Base-by-base conservation (phyloP, 2,329 filamentous ascomycete genomes). In the Kalmusia sp. region DNA sequence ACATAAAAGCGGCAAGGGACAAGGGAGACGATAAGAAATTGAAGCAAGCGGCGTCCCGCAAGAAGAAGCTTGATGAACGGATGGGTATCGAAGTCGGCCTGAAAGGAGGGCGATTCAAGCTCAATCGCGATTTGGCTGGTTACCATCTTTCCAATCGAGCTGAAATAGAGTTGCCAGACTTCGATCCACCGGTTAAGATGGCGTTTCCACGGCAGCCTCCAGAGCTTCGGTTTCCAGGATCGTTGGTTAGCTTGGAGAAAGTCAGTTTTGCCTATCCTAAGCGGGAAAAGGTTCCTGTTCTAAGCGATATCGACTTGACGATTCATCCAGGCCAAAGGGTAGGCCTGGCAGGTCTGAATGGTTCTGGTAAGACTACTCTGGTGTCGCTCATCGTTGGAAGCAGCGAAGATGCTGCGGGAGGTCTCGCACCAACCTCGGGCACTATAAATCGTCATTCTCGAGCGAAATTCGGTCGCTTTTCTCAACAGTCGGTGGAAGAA, bases 21-120 rank as follows among this genome's bases (percentile, higher is more conserved):
- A 88, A 87, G 22, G 90, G 91, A 25, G 91, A 96, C 65, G 88
- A 92, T 62, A 93, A 93, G 69, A 93, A 92, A 70, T 80, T 96
- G 2, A 86, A 90, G n/a, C 90, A 93, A 77, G 91, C 91, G 3
- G 93, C 92, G 58, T 91, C 88, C 4, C 82, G 91, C 1, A 90
- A 93, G 76, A 93, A 92, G 79, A 93, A 92, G 69, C 81, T 96
- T 1, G 91, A 96, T 51, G 88, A 95, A 50, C 81, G 91, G 5
- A 90, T 87, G 85, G 92, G 91, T 0, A 73, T 96, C 63, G 83
- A 93, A 65, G 87, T 91, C 34, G 89, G 79, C 58, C 84, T 86
- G 6, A 87, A 82, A 46, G 92, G 92, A 1, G 84, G 84, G 4
- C 80, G 89, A 2, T 96, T 96, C 80, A 93, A 93, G 74, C 80